These are phyloP conservation scores for Gossypium ekmanianum DNA, from an alignment of 345 rosid genomes.

Conservation along the genomic window DNA sequence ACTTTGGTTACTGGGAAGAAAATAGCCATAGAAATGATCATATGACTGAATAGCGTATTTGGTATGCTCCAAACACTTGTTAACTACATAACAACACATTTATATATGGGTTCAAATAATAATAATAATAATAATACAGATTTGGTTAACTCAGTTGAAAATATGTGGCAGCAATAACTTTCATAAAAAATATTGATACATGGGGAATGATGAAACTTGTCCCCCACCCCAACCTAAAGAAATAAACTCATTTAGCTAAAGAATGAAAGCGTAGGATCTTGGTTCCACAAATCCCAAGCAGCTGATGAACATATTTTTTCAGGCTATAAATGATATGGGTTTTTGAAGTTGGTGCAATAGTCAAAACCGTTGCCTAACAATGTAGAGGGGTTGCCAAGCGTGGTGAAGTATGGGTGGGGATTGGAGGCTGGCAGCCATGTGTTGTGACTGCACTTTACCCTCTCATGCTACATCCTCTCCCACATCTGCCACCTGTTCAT, in stretches of 20 bases:
- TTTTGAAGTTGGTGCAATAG: not conserved
- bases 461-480: not conserved
- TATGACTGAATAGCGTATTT: too few relatives aligned
- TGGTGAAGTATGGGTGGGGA: not conserved
- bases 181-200: not conserved
- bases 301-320: not conserved
- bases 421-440: not conserved
- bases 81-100: too few relatives aligned
- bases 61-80: too few relatives aligned
- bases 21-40: not conserved
- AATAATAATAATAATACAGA: too few relatives aligned
- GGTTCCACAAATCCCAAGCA: not conserved
- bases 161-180: not conserved
- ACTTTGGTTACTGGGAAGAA: not conserved
- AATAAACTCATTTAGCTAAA: not conserved
- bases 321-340: not conserved
- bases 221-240: too few relatives aligned
- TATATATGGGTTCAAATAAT: too few relatives aligned
- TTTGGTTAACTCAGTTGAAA: not conserved
- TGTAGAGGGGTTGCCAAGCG: not conserved
- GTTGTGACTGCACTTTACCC: not conserved
- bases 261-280: not conserved
- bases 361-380: not conserved
- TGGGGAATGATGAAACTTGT: not conserved
- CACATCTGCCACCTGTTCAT: not conserved